Evolutionary conservation across 2,329 filamentous ascomycete genomes (phyloP), one percentile per base, ranked within the genome.

Genomic region (Dendryphion nanum): DNA sequence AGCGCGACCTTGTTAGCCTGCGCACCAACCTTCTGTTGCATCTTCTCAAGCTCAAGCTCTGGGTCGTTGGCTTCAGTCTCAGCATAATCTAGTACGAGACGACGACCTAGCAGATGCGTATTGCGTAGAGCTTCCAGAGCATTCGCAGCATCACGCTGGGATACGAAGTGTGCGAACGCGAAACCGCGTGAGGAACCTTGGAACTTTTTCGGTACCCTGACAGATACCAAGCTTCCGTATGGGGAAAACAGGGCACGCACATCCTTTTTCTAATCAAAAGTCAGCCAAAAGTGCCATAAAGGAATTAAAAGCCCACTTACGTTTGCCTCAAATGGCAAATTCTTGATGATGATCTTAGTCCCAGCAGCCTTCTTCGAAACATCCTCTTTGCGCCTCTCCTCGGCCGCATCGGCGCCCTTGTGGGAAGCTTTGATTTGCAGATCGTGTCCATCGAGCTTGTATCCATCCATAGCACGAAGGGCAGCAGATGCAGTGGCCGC

Each of bases 321-420:
- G 41, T 54, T 59, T 40, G 87, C 85, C 72, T 97, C 89, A 72
- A 98, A 98, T 15, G 93, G 91, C 67, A 98, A 72, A 73, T 98
- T 98, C 76, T 97, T 98, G 73, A 98, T 85, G 68, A 97, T 84
- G 60, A 98, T 85, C 77, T 97, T 97, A 33, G 90, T 96, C 51
- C 82, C 79, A 17, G 86, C 82, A 35, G 79, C 71, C 67, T 91
- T 94, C 75, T 89, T 94, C 35, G 85, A 82, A 48, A 79, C 81
- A 59, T 97, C 89, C 50, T 91, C 85, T 51, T 84, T 85, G 48
- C 85, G 82, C 50, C 86, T 81, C 68, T 95, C 87, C 62, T 95
- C 89, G 2, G 87, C 90, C 14, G 89, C 89, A 69, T 97, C 90
- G 41, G 83, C 76, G 15, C 86, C 88, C 66, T 85, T 89, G 71